Base-by-base conservation (phyloP, 495 filamentous ascomycete genomes). In the Lepidopterella palustris region DNA sequence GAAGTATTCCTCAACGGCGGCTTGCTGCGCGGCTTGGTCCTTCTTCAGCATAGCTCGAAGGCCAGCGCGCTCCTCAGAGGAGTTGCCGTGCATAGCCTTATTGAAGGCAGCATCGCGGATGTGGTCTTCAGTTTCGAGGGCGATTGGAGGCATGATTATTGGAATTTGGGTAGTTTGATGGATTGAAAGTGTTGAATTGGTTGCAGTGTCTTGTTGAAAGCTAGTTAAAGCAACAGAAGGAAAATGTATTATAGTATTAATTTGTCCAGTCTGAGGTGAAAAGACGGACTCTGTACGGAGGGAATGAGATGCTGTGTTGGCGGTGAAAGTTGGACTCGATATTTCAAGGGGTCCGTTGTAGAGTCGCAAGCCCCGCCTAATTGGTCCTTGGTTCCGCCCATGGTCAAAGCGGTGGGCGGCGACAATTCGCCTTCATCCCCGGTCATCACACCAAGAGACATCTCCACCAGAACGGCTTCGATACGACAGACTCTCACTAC, bases 1-100 rank as follows among this genome's bases (percentile, higher is more conserved):
- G 84, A 96, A 97, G 78, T 98, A 98, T 75, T 97, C 92, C 68
- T 97, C 91, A 31, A 95, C 83, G 51, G 93, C 92, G 50, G 89
- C 83, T 77, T 91, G 84, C 72, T 97, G 89, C 2, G 93, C 90
- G 10, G 77, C 78, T 53, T 79, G 77, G 74, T 92, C 86, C 77
- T 98, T 98, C 67, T 80, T 78, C 57, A 95, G 76, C 86, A 96
- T 89, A 60, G 93, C 88, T 63, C 80, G 75, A 68, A 97, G 81
- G 68, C 89, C 90, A 66, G 84, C 88, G 26, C 77, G 72, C 18
- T 84, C 80, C 65, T 83, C 72, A 42, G 89, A 79, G 20, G 89
- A 89, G 68, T 87, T 87, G 71, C 92, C 92, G 74, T 98, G 93
- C 78, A 97, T 78, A 55, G 82, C 91, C 73, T 89, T 84, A 79